Evolutionary conservation across 805 yeast species (phyloP), one percentile per base, ranked within the genome.

Genomic region (Lachancea dasiensis): DNA sequence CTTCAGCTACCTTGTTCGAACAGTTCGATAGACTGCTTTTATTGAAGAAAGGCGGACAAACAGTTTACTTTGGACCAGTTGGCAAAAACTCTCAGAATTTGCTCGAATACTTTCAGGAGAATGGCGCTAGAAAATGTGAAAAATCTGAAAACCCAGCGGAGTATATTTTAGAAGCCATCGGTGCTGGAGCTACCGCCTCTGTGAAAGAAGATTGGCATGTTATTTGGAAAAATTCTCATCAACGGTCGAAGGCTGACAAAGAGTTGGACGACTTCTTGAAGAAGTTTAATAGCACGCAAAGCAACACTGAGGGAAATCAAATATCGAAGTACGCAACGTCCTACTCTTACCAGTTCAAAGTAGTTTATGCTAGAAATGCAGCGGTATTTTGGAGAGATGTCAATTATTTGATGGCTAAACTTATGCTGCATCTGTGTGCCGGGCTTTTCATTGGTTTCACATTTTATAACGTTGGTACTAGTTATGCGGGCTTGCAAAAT

Each of bases 381-480:
- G 54, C 57, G 5, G 69, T 63, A 40, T 65, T 68, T 44, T 79
- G 79, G 77, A 68, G 89, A 55, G 68, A 78, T 43, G 75, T 80
- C n/a, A 56, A 63, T 27, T 80, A 81, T 55, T 63, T 79, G 42
- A 69, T 72, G 63, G 67, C 86, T 28, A 82, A 81, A 61, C 36
- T 77, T 20, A 64, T 67, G 54, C 59, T 76, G 47, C 63, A 64
- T 45, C 54, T 69, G 24, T 54, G 72, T 13, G 67, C 77, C 31
- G 76, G 85, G 27, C 52, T 83, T 13, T 78, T 80, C 54, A 72
- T 79, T 45, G 94, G 95, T 29, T 84, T 84, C 58, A 68, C 81
- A 0, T 84, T 78, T 61, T 79, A 69, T 64, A 69, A 79, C 48
- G 72, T 79, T 28, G 73, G 70, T 38, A 63, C 65, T 26, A 55